Base-by-base conservation (phyloP, 768 basidiomycete genomes). In the Piloderma croceum region DNA sequence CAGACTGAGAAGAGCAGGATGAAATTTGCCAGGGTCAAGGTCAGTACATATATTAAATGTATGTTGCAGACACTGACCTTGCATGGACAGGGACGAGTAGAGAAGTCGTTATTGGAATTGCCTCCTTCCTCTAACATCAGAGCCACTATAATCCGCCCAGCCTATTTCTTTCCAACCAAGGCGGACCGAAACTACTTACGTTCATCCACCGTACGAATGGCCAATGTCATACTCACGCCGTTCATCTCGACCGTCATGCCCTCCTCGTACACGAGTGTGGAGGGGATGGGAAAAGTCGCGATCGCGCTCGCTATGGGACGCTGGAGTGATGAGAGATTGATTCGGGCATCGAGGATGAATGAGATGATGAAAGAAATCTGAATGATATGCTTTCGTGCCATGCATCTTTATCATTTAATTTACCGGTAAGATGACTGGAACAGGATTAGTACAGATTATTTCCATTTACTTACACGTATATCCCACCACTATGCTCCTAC, bases 11-110 rank as follows among this genome's bases (percentile, higher is more conserved):
- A 56, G 40, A 54, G 56, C 17, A 17, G 42, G n/a, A 44, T 50
- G 34, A 51, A 62, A 47, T 68, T 63, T 49, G 57, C 56, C 1
- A 45, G 55, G 3, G 58, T 67, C 39, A 68, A 68, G 60, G 67
- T 29, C 27, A 15, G 10, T 9, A 29, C 27, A 9, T 15, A 29
- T 9, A 9, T 15, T 29, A 9, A 29, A 29, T 29, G 15, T 29
- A 15, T 29, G 19, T 3, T 6, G 5, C 31, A 13, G 9, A 3
- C 2, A 23, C 9, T 34, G 6, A 19, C 11, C 22, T 12, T 6
- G n/a, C 25, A 20, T 31, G 15, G 15, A 12, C 42, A 65, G 63
- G 63, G 61, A 2, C 46, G 50, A 2, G 53, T 59, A 3, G 63
- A 65, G 52, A 53, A 50, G 22, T 59, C 58, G 38, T 44, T 65